Evolutionary conservation across 2,329 filamentous ascomycete genomes (phyloP), one percentile per base, ranked within the genome.

Genomic region (Ophiostoma ips): DNA sequence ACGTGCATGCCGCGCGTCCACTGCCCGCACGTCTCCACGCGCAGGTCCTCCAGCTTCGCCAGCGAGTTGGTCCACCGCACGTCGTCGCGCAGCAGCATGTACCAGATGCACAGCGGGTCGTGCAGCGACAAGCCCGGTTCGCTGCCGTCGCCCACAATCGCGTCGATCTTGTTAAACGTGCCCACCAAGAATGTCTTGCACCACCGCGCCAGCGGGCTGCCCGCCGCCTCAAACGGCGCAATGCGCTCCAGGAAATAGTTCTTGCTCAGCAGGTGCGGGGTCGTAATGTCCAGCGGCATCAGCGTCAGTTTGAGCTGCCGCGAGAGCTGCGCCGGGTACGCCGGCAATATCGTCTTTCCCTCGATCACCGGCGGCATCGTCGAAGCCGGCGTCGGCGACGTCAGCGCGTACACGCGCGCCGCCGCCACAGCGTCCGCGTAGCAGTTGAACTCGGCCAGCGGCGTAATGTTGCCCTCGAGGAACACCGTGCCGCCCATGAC

Each of bases 1-100:
- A 96, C 74, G 61, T 88, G 89, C 81, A 92, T 89, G 1, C 92
- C 90, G 51, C 87, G 74, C 43, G 89, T 94, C 92, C 92, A 98
- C 69, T 96, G 92, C 2, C 90, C 92, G 2, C 77, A 70, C 0
- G 88, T 94, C 68, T 98, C 92, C 37, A 98, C 72, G 18, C 92
- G 76, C 50, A 98, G 83, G 63, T 98, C 92, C 64, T 94, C 84
- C 0, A 71, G 78, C 51, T 73, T 70, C 13, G 68, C 64, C 1
- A 75, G 71, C 15, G 69, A 62, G 63, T 71, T 73, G 11, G 43
- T 6, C 81, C 81, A 84, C 30, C 63, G 65, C 16, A 76, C 69
- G 51, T 79, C 68, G 53, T 71, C 74, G 54, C 66, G 69, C 8
- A 79, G 82, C 52, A 89, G 63, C 63, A 83, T 77, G 64, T 89